These are phyloP conservation scores for Scheffersomyces insectosa DNA, from an alignment of 1,139 yeast genomes.

Conservation along the genomic window DNA sequence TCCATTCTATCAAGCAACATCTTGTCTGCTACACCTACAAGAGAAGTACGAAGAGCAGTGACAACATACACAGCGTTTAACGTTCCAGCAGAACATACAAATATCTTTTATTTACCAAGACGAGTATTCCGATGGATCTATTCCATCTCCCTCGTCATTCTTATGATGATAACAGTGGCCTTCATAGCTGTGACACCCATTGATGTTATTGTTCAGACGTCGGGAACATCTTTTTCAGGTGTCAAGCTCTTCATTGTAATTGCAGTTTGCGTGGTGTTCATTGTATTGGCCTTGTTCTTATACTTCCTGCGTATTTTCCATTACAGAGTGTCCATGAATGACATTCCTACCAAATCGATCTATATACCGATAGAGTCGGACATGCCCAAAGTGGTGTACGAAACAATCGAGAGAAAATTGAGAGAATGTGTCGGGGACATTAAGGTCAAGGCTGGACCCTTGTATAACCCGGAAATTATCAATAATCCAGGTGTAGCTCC, in stretches of 20 bases:
- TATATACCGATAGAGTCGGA: constrained; percentile 73
- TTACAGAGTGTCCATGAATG: constrained; percentile 60
- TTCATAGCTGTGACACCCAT: constrained; percentile 69
- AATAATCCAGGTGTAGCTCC: constrained; percentile 67
- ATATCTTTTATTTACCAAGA: constrained; percentile 31
- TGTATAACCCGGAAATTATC: constrained; percentile 36
- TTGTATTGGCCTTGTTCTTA: constrained; percentile 49
- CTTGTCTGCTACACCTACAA: neutral
- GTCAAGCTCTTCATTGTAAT: constrained; percentile 76
- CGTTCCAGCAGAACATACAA: constrained; percentile 3
- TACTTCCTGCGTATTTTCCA: constrained; percentile 57
- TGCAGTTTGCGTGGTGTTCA: constrained; percentile 65
- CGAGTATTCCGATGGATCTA: constrained; percentile 52
- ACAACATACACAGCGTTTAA: constrained; percentile 9
- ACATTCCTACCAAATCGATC: constrained; percentile 64
- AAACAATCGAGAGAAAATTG: constrained; percentile 38
- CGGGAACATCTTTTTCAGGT: constrained; percentile 52
- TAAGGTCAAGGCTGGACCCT: constrained; percentile 52
- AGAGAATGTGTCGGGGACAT: constrained; percentile 46
- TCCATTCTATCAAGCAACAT: neutral
- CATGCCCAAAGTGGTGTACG: constrained; percentile 52
- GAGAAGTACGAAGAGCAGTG: neutral
- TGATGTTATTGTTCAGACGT: constrained; percentile 73
- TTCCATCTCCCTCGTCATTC: constrained; percentile 53
- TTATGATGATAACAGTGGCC: constrained; percentile 49